Evolutionary conservation across 2,329 filamentous ascomycete species (phyloP).

Genomic region (Sphaerulina populicola): DNA sequence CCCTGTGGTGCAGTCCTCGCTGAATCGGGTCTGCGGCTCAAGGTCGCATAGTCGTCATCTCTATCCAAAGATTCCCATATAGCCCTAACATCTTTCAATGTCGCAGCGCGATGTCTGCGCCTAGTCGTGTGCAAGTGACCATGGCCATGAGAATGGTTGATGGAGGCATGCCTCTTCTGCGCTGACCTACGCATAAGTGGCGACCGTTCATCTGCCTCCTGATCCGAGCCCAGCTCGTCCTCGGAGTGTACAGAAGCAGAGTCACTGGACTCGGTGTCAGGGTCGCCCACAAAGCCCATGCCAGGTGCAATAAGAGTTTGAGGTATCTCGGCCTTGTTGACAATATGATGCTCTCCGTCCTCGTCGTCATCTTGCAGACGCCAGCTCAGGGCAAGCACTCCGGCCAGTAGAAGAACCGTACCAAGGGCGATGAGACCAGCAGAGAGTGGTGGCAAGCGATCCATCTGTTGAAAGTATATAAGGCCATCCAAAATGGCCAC

Average conservation of each 20-base stretch:
- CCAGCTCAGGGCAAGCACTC: slow-evolving; percentile 89
- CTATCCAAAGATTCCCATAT: slow-evolving; percentile 31
- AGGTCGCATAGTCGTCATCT: slow-evolving; percentile 24
- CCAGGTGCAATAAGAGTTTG: slow-evolving; percentile 69
- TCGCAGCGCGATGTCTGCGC: slow-evolving; percentile 28
- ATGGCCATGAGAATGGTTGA: slow-evolving; percentile 12
- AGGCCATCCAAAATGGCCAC: slow-evolving; percentile 94
- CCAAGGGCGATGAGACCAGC: slow-evolving; percentile 78
- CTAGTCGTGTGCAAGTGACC: slow-evolving; percentile 15
- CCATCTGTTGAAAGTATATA: slow-evolving; percentile 90
- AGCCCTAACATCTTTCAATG: slow-evolving; percentile 28
- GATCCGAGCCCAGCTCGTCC: slow-evolving; percentile 19
- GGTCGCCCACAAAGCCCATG: slow-evolving; percentile 50
- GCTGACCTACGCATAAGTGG: slow-evolving; percentile 19
- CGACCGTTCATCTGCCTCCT: slow-evolving; percentile 19
- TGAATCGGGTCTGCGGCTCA: slow-evolving; percentile 15
- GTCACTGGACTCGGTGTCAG: slow-evolving; percentile 25
- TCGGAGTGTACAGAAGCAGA: slow-evolving; percentile 20
- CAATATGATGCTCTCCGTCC: slow-evolving; percentile 43
- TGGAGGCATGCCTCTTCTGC: slow-evolving; percentile 12
- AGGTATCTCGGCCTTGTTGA: slow-evolving; percentile 34
- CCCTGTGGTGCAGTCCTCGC: slow-evolving; percentile 6
- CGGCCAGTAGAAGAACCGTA: slow-evolving; percentile 73
- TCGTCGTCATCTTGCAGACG: slow-evolving; percentile 67
- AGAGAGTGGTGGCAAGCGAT: slow-evolving; percentile 65